Evolutionary conservation across 2,329 filamentous ascomycete species (phyloP), one percentile per base, ranked within the genome.

Genomic region (Aureobasidium sp.): DNA sequence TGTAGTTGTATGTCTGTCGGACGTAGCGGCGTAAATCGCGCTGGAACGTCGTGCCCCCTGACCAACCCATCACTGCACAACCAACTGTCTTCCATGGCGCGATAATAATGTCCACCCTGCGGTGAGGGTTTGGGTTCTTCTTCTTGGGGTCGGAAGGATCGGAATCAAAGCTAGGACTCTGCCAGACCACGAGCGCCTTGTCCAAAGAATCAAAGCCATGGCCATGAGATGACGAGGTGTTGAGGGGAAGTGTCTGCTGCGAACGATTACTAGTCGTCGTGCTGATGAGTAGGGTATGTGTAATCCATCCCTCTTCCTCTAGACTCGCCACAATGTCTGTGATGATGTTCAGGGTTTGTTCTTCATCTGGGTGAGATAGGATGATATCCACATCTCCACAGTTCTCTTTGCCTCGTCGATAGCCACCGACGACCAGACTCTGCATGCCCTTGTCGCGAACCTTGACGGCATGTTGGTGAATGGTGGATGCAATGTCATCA

Each of bases 121-220:
- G 84, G 70, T 96, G 93, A 0, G 82, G 81, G 67, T 91, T 90
- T 0, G 85, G 81, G 63, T 91, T 92, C 68, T 82, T 83, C 1
- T 75, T 72, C 9, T 51, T 72, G 70, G 1, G 73, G 67, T 49
- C 76, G 76, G 14, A 62, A 71, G 1, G 68, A 69, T 61, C 74
- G 74, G 0, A 70, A 73, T 5, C 75, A 71, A 76, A 76, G 3
- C 65, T 55, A 0, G 87, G 87, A 68, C 91, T 80, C 70, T 96
- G 90, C 93, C 93, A 97, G 0, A 97, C 91, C 1, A 97, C 88
- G 58, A 97, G 77, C 0, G 91, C 91, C 73, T 97, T 97, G 73
- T 97, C 92, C 1, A 97, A 80, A 0, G 86, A 90, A 70, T 97
- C 92, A 66, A 96, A 97, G 0, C 90, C 89, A 25, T 80, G 76